phyloP scores from a whole-genome alignment of 1,139 yeast genomes.

The Candida neerlandica region DNA sequence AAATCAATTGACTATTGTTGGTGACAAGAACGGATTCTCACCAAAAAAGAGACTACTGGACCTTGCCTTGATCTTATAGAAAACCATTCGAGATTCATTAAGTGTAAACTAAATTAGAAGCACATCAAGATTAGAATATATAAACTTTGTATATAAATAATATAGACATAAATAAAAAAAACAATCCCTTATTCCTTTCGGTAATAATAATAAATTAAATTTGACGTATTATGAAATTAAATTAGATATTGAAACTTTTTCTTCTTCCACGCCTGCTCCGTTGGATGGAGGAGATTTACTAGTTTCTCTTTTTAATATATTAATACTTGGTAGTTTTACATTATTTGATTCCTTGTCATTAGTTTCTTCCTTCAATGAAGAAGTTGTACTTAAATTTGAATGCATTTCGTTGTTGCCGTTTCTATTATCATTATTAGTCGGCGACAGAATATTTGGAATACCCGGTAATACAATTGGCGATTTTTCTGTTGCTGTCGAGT shows the following conservation, averaged over 20 bases:
- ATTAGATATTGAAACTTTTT: slow-evolving; percentile 18
- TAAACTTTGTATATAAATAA: neutral
- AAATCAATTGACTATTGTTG: too few relatives aligned
- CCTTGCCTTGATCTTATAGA: neutral
- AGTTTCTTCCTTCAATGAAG: slow-evolving; percentile 1
- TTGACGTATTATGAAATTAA: slow-evolving; percentile 11
- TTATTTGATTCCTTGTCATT: slow-evolving; percentile 4
- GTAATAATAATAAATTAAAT: slow-evolving; percentile 3
- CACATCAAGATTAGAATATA: neutral
- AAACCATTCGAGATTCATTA: neutral
- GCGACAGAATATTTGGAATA: neutral
- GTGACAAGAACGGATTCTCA: too few relatives aligned
- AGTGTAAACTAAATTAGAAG: too few relatives aligned
- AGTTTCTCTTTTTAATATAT: slow-evolving; percentile 10
- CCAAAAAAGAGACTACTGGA: too few relatives aligned
- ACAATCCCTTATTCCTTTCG: neutral
- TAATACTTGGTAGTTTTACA: slow-evolving; percentile 16
- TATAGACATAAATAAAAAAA: slow-evolving; percentile 1
- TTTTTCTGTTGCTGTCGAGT: neutral
- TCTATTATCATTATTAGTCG: neutral
- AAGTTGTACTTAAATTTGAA: neutral
- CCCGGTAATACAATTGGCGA: slow-evolving; percentile 3
- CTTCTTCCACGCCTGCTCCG: slow-evolving; percentile 10
- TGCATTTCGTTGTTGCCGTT: neutral
- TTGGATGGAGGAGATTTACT: slow-evolving; percentile 6